Base-by-base conservation (phyloP, 2,329 filamentous ascomycete species). In the Fusarium beomiforme region DNA sequence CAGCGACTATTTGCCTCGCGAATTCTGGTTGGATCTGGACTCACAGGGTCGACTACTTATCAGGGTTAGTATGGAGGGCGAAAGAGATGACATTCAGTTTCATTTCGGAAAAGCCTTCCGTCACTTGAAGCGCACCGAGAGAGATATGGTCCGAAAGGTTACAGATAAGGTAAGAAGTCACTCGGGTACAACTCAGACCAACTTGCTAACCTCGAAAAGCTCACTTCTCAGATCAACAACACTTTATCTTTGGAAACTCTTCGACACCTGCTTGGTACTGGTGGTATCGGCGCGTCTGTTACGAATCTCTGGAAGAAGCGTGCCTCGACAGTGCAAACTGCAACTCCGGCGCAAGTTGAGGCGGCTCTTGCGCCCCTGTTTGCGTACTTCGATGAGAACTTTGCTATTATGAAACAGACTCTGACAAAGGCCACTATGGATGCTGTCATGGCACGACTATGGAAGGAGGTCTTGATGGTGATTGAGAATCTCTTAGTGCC, bases 81-180 rank as follows among this genome's bases (percentile, higher is more conserved):
- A 99, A 82, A 89, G 96, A 69, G 96, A 99, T 79, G 96, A 99
- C 79, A 99, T 99, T 64, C 93, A 98, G 77, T 99, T 99, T 81
- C 95, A 98, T 78, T 98, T 98, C 81, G 96, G 95, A 75, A 98
- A 98, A 82, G 93, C 96, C 29, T 99, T 99, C 84, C 89, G 96
- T 49, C 94, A 95, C 66, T 86, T 99, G 74, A 98, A 98, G 85
- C 90, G 96, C 73, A 97, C 95, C 1, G 95, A 99, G 83, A 89
- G 95, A 76, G 96, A 99, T 80, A 99, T 99, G 96, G 97, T 97
- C 59, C 90, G 96, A 68, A 97, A 95, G 82, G 96, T 98, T 77
- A 98, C 96, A 11, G 96, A 98, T 83, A 99, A 99, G 91, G 93
- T 94, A 84, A 70, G 85, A 55, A 21, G 26, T 24, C 46, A 16